phyloP scores from a whole-genome alignment of 805 yeast species.

The Yamadazyma paraphyllophila region DNA sequence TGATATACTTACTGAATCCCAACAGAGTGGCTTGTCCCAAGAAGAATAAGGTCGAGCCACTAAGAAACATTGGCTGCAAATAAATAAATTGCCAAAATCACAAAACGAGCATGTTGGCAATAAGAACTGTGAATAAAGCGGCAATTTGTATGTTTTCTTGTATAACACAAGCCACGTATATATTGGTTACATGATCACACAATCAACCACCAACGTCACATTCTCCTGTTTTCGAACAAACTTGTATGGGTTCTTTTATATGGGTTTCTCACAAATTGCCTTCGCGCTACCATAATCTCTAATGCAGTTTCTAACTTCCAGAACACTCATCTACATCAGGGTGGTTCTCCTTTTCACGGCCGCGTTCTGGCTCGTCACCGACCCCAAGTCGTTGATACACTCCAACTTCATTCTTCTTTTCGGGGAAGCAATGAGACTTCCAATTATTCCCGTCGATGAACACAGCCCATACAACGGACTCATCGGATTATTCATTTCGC shows the following conservation, averaged over 20 bases:
- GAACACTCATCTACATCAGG: slow-evolving; percentile 47
- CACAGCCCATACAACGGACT: slow-evolving; percentile 50
- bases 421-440: slow-evolving; percentile 59
- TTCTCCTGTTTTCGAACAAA: too few species aligned
- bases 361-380: slow-evolving; percentile 47
- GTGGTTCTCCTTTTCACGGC: slow-evolving; percentile 43
- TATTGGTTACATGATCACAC: too few species aligned
- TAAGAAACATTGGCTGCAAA: too few species aligned
- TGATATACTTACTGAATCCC: not conserved
- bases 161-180: too few species aligned
- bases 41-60: not conserved
- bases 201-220: too few species aligned
- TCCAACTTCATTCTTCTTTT: slow-evolving; percentile 50
- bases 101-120: too few species aligned
- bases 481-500: slow-evolving; percentile 44
- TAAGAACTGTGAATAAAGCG: too few species aligned
- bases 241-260: too few species aligned
- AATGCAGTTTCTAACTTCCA: slow-evolving; percentile 55
- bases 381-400: slow-evolving; percentile 43
- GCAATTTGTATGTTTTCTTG: too few species aligned
- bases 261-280: not conserved
- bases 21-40: not conserved
- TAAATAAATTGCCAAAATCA: too few species aligned
- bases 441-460: slow-evolving; percentile 26
- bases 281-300: not conserved